These are phyloP conservation scores for Colletotrichum abscissum DNA, from an alignment of 2,329 filamentous ascomycete genomes.

Conservation along the genomic window DNA sequence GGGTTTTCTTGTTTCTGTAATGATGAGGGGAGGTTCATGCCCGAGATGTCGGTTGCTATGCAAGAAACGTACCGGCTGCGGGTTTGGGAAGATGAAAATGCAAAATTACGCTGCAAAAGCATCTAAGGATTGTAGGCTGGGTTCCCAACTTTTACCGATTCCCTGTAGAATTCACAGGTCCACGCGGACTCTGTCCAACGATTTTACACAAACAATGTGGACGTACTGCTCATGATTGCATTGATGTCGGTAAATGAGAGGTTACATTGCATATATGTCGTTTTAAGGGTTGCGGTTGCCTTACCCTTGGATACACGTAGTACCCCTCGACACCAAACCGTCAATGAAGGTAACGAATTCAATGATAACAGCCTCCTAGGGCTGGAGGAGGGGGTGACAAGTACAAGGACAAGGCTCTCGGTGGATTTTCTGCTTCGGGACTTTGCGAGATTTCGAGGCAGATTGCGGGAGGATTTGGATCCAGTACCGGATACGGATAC, in stretches of 20 bases:
- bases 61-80: not conserved
- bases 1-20: not conserved
- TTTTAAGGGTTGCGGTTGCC: not conserved
- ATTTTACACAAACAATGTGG: too few relatives aligned
- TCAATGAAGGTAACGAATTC: not conserved
- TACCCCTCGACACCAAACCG: not conserved
- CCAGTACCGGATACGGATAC: not conserved
- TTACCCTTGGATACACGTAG: not conserved
- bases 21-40: not conserved
- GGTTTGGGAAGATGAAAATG: not conserved
- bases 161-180: not conserved
- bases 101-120: not conserved
- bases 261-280: not conserved
- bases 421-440: not conserved
- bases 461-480: not conserved
- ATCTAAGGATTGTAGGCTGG: not conserved
- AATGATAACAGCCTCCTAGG: not conserved
- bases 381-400: not conserved
- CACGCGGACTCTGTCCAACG: not conserved
- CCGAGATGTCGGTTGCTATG: not conserved
- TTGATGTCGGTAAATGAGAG: not conserved
- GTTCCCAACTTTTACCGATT: not conserved
- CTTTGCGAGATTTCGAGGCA: not conserved
- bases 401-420: constrained; percentile 8
- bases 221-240: not conserved